These are phyloP conservation scores for Cutaneotrichosporon curvatum DNA, from an alignment of 1,284 basidiomycete genomes.

Conservation along the genomic window DNA sequence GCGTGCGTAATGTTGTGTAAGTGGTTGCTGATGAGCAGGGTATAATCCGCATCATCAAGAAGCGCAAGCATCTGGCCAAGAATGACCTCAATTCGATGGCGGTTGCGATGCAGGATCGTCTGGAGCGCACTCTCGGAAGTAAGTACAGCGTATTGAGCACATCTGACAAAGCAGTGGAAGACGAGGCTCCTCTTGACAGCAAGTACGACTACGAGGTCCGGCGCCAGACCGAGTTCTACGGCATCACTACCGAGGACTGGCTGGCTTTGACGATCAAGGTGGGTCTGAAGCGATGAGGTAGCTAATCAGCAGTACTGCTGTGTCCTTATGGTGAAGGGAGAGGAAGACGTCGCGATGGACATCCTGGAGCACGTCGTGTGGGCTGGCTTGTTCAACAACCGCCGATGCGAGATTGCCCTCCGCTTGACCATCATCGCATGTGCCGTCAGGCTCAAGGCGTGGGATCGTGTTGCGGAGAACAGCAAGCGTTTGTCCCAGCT, in stretches of 20 bases:
- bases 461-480: constrained; percentile 56
- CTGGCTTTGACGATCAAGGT: constrained; percentile 77
- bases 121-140: constrained; percentile 39
- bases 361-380: constrained; percentile 68
- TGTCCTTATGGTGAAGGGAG: constrained; percentile 58
- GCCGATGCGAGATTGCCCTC: constrained; percentile 60
- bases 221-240: constrained; percentile 57
- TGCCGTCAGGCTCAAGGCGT: constrained; percentile 56
- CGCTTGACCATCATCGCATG: constrained; percentile 68
- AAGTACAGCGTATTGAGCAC: constrained; percentile 4
- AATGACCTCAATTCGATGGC: constrained; percentile 30
- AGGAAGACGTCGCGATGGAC: constrained; percentile 64
- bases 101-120: constrained; percentile 38
- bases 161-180: constrained; percentile 27
- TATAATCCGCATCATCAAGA: constrained; percentile 32
- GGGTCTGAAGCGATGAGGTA: constrained; percentile 14
- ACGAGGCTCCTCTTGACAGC: constrained; percentile 32
- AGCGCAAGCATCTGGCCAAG: constrained; percentile 18
- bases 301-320: constrained; percentile 66
- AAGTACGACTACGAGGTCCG: constrained; percentile 21
- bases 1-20: constrained; percentile 55
- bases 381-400: constrained; percentile 67
- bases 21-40: constrained; percentile 26
- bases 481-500: constrained; percentile 52
- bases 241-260: constrained; percentile 81